Percentiles rank a stretch among this genome's conserved stretches.
Evolutionary conservation across 2,329 filamentous ascomycete species (phyloP).

Genomic region (Penicillium hordei): DNA sequence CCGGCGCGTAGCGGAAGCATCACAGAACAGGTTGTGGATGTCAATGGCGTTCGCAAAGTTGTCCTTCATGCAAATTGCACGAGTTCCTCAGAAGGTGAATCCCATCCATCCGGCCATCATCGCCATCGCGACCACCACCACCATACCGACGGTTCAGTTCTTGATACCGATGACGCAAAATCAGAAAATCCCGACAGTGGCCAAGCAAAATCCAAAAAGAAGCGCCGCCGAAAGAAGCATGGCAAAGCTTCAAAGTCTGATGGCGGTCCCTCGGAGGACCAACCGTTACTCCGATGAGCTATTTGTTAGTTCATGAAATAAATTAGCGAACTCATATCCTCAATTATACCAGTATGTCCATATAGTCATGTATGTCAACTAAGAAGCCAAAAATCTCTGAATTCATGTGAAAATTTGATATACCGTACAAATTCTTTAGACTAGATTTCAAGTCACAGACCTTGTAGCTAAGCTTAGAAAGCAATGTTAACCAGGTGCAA

Average conservation of each 20-base stretch:
- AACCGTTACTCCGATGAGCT: conserved; percentile 20
- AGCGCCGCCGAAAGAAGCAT: conserved; percentile 27
- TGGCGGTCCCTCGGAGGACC: conserved; percentile 17
- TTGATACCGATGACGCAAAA: conserved; percentile 1
- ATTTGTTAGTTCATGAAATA: neutral
- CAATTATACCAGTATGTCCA: neutral
- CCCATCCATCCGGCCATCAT: conserved; percentile 13
- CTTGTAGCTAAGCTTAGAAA: neutral
- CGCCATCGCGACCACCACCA: conserved; percentile 10
- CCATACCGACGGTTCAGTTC: neutral
- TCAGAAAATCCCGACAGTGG: neutral
- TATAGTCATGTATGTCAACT: no score
- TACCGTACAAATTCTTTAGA: neutral
- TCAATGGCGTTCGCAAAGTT: conserved; percentile 72
- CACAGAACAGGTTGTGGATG: conserved; percentile 73
- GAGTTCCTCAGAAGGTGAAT: conserved; percentile 46
- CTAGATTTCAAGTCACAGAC: neutral
- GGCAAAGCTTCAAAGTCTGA: conserved; percentile 14
- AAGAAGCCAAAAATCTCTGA: neutral
- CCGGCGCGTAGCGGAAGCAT: conserved; percentile 71
- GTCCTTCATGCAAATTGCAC: conserved; percentile 68
- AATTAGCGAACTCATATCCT: no score
- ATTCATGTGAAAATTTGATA: neutral
- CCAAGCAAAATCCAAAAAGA: conserved; percentile 15
- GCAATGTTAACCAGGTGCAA: neutral